Evolutionary conservation across 345 rosid genomes (phyloP), one percentile per base, ranked within the genome.

Genomic region (Lumnitzera racemosa): DNA sequence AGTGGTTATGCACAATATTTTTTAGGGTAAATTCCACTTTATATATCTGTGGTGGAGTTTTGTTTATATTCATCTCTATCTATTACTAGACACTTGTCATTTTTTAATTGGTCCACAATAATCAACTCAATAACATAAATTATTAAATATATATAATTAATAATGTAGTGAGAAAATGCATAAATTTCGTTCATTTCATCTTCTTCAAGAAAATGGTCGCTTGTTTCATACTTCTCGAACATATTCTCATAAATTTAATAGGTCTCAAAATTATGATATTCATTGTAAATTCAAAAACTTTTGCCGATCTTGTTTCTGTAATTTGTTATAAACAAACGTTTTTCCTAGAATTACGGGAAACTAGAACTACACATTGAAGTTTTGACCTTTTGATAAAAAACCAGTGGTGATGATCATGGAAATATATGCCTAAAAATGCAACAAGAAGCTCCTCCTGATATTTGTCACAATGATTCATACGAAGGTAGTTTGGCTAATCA

Each of bases 401-500:
- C 55, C 1, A 65, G 70, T 12, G 61, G 47, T 16, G 79, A 67
- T 47, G 66, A 74, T 4, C 55, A 51, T 15, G 56, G 55, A 59
- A 78, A 68, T 70, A 71, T 82, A 2, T 89, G 96, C 96, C 58
- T 67, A 1, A 66, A 59, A 59, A 87, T 92, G 52, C 70, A 67
- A 3, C 81, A 83, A 9, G 96, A 89, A 68, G 96, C 96, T n/a
- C 74, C 59, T 56, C 62, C 76, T 2, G 86, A 83, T 36, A 74
- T 78, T 31, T 76, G 76, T 12, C 77, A 82, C 10, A 90, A 87
- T 2, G 62, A 62, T 15, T 85, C 94, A 0, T 48, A 89, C 0
- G 88, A 82, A 47, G 72, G 72, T 0, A 96, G 96, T 9, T 63
- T 92, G 50, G 96, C 94, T 2, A 82, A 77, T 61, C 86, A 84